Conservation (phyloP, 2,329 filamentous ascomycete species). For the Scolecobasidium constrictum region DNA sequence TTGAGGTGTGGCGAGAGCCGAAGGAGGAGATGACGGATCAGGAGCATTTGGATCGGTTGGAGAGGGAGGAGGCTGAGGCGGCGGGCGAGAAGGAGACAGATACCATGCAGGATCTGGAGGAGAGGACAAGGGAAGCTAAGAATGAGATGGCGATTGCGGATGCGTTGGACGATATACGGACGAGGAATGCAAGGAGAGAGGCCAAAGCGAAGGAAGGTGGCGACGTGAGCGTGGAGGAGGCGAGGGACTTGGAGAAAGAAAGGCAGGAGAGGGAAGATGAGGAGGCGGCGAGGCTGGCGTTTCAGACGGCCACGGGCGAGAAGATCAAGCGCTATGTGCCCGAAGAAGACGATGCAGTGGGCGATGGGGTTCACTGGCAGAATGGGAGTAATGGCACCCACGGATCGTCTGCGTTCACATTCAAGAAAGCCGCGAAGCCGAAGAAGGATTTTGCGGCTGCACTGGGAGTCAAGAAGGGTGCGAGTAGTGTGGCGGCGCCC, state of each 20-base stretch:
- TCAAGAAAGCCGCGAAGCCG: constrained; percentile 68
- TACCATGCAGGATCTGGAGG: constrained; percentile 90
- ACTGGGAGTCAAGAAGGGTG: constrained; percentile 80
- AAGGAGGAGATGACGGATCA: constrained; percentile 66
- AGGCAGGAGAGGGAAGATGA: constrained; percentile 71
- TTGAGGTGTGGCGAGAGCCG: constrained; percentile 76
- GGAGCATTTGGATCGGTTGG: constrained; percentile 73
- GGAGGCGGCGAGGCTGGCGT: constrained; percentile 69
- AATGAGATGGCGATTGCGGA: constrained; percentile 95
- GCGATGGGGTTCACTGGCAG: constrained; percentile 24
- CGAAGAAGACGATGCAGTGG: constrained; percentile 22
- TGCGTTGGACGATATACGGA: constrained; percentile 87
- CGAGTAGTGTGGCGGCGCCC: no score
- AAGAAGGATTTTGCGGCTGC: constrained; percentile 71
- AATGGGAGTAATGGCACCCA: constrained; percentile 19
- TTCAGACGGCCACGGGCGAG: constrained; percentile 45
- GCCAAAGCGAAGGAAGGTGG: constrained; percentile 57
- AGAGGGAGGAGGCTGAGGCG: constrained; percentile 66
- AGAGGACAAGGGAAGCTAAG: constrained; percentile 86
- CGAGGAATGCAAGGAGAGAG: constrained; percentile 79
- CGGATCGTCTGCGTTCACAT: constrained; percentile 48
- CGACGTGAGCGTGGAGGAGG: constrained; percentile 45
- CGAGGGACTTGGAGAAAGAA: constrained; percentile 45
- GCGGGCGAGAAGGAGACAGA: constrained; percentile 34
- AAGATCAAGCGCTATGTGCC: constrained; percentile 18